Base-by-base conservation (phyloP, 2,329 filamentous ascomycete genomes). In the Xylariaceae sp. region DNA sequence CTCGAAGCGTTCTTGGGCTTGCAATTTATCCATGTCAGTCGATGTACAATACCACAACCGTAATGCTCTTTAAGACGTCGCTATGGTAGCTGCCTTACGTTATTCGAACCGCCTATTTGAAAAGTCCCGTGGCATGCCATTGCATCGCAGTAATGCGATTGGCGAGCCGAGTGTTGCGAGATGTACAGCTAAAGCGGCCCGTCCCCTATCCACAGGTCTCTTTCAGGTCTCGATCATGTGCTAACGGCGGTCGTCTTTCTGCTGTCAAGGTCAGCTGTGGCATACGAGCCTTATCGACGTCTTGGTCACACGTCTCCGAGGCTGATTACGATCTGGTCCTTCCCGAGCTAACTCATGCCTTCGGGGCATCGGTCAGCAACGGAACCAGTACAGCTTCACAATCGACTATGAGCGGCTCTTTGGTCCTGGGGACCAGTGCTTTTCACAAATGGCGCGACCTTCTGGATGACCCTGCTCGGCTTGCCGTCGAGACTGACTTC, bases 91-190 rank as follows among this genome's bases (percentile, higher is more conserved):
- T 29, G 48, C 39, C 42, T 41, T 34, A 42, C 19, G 16, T 12
- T 12, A 40, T 40, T 43, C 13, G 41, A 29, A 43, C 21, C 41
- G 16, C 29, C 40, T 4, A 9, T 47, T 34, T 19, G 34, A 41
- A 22, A 46, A 37, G 42, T 21, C 52, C 37, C 19, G 32, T 62
- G 61, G 59, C 48, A 67, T 67, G 65, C 64, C 39, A 61, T 48
- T 47, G 53, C 41, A 55, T 59, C 47, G 61, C 63, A 68, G 67
- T 67, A 67, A 70, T 70, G 67, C 67, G 65, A 67, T 51, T 63
- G 62, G 64, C 57, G 64, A 61, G 57, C 57, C 64, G 58, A 57
- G 47, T 47, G 29, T 48, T 63, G 58, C 65, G 65, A 66, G 56
- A 70, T 66, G 65, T 68, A 63, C 67, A 64, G 62, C 61, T 62